These are phyloP conservation scores for Stramenopiles sp. DNA, from an alignment of 352 stramenopile genomes.

Conservation along the genomic window DNA sequence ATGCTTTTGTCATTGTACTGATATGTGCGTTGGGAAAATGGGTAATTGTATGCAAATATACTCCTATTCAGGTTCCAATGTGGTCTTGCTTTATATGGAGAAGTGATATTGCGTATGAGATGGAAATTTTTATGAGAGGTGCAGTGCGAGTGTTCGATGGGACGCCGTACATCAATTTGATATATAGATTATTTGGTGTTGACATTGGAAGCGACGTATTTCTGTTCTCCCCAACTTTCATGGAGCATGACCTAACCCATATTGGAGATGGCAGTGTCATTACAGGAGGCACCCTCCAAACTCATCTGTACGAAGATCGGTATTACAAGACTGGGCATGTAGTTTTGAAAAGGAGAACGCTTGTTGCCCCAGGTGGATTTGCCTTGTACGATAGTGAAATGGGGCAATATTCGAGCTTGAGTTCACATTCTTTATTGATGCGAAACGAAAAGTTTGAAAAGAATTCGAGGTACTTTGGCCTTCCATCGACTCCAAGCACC, in stretches of 20 bases:
- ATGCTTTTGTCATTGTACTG: not conserved
- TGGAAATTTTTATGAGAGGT: constrained; percentile 11
- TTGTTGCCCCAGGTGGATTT: constrained; percentile 9
- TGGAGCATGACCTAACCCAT: constrained; percentile 9
- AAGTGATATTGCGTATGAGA: not conserved
- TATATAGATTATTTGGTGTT: constrained; percentile 9
- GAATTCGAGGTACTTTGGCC: not conserved
- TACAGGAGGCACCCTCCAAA: not conserved
- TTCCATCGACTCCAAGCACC: not conserved
- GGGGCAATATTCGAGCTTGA: not conserved
- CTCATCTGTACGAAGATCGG: constrained; percentile 3
- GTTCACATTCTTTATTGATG: constrained; percentile 9
- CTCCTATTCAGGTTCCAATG: constrained; percentile 1
- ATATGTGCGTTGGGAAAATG: constrained; percentile 8
- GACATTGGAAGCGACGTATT: constrained; percentile 1
- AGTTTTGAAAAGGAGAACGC: not conserved
- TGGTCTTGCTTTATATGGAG: constrained; percentile 10
- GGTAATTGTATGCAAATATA: constrained; percentile 7
- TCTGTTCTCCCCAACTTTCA: not conserved
- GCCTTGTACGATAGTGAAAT: constrained; percentile 8
- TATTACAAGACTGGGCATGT: constrained; percentile 11
- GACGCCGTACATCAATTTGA: not conserved
- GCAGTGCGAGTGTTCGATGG: constrained; percentile 4
- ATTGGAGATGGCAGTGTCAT: not conserved
- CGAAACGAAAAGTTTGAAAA: constrained; percentile 4